These are phyloP conservation scores for Phytophthora sp. DNA, from an alignment of 352 stramenopile genomes.

Conservation along the genomic window DNA sequence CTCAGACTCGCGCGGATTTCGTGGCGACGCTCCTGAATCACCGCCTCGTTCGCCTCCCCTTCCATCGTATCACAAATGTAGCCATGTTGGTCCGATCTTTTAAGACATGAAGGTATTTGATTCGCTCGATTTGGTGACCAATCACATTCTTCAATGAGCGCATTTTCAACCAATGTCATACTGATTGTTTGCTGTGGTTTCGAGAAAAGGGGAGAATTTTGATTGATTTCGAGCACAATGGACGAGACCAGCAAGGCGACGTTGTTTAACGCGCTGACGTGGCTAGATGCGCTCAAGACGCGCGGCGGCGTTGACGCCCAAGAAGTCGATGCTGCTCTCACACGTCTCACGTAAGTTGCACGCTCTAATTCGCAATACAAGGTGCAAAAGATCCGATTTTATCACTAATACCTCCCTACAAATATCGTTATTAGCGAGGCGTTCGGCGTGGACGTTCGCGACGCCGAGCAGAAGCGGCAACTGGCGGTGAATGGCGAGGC, in stretches of 20 bases:
- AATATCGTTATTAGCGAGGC: conserved; percentile 53
- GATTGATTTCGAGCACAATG: conserved; percentile 29
- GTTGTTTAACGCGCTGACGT: conserved; percentile 81
- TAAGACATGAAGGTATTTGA: conserved; percentile 6
- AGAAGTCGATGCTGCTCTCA: conserved; percentile 70
- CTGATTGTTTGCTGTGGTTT: conserved; percentile 14
- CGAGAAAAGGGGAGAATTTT: conserved; percentile 23
- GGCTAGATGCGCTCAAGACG: conserved; percentile 71
- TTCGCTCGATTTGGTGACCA: conserved; percentile 4
- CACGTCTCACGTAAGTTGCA: conserved; percentile 54
- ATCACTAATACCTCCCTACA: neutral
- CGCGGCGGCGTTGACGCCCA: conserved; percentile 56
- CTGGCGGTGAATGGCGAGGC: conserved; percentile 50
- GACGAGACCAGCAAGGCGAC: conserved; percentile 48
- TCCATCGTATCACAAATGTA: conserved; percentile 28
- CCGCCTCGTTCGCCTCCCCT: conserved; percentile 32
- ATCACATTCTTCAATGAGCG: neutral
- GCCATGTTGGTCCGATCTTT: conserved; percentile 24
- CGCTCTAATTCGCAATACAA: conserved; percentile 39
- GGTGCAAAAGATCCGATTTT: neutral
- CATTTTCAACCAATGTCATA: conserved; percentile 17
- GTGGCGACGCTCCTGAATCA: conserved; percentile 43
- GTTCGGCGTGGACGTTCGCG: conserved; percentile 67
- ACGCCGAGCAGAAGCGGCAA: conserved; percentile 58
- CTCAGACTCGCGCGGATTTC: conserved; percentile 52